These are phyloP conservation scores for Terana coerulea DNA, from an alignment of 768 basidiomycete species.

Conservation along the genomic window DNA sequence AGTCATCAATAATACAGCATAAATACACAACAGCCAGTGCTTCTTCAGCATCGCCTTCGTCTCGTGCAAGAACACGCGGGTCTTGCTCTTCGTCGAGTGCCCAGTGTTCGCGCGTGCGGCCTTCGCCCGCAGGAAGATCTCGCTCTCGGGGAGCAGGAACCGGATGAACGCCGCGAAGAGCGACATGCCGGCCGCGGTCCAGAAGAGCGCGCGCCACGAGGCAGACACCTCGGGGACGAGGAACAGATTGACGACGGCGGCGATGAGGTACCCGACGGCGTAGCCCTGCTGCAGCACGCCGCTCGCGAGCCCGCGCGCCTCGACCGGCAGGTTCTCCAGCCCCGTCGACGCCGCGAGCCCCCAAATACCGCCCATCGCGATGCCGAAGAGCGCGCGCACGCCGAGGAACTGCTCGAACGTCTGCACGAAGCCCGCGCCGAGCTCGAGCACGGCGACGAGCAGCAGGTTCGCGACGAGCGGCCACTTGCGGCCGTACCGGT, in stretches of 20 bases:
- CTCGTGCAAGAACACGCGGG: constrained; percentile 68
- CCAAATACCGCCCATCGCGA: constrained; percentile 91
- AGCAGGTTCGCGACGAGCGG: constrained; percentile 77
- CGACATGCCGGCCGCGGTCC: constrained; percentile 68
- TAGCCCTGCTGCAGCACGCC: constrained; percentile 91
- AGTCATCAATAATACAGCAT: constrained; percentile 80
- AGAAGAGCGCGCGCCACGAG: constrained; percentile 79
- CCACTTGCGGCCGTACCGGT: constrained; percentile 93
- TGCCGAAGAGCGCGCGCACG: constrained; percentile 77
- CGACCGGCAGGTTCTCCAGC: constrained; percentile 86
- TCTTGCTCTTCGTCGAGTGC: constrained; percentile 42
- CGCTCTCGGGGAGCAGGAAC: constrained; percentile 71
- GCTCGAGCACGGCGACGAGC: constrained; percentile 65
- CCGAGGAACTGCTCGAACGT: constrained; percentile 79
- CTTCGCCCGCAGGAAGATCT: constrained; percentile 65
- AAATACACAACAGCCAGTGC: constrained; percentile 83
- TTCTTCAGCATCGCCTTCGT: constrained; percentile 69
- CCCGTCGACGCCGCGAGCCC: constrained; percentile 80
- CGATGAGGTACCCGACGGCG: constrained; percentile 80
- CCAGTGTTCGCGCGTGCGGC: constrained; percentile 44
- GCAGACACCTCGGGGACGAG: constrained; percentile 37
- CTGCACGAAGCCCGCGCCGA: constrained; percentile 77
- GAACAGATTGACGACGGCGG: constrained; percentile 76
- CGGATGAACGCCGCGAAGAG: constrained; percentile 67
- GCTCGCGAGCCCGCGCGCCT: constrained; percentile 78